Evolutionary conservation across 495 filamentous ascomycete species (phyloP).

Genomic region (Amniculicola lignicola): DNA sequence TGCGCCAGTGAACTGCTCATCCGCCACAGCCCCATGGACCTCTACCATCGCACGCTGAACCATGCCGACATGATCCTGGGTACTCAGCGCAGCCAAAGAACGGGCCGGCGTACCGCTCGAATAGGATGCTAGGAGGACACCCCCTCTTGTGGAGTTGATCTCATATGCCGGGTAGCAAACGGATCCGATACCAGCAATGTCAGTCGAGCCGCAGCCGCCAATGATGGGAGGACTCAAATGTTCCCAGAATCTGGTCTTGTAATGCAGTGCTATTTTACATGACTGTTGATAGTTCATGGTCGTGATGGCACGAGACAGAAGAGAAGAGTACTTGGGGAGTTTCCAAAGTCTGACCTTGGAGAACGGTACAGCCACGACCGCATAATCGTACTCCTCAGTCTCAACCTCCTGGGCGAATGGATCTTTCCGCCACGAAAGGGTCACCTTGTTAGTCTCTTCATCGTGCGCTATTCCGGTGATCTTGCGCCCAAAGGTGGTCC

Average conservation of each 20-base stretch:
- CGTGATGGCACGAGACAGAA: slow-evolving; percentile 58
- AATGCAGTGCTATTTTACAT: slow-evolving; percentile 66
- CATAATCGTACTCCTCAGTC: slow-evolving; percentile 58
- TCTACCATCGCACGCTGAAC: slow-evolving; percentile 58
- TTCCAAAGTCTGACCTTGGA: slow-evolving; percentile 48
- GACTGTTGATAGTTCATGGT: slow-evolving; percentile 55
- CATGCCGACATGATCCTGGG: slow-evolving; percentile 54
- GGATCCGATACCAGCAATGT: slow-evolving; percentile 57
- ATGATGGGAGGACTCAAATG: slow-evolving; percentile 58
- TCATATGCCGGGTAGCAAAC: slow-evolving; percentile 66
- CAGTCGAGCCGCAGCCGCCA: slow-evolving; percentile 57
- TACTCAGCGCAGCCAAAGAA: slow-evolving; percentile 47
- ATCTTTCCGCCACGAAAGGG: slow-evolving; percentile 19
- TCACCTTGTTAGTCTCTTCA: slow-evolving; percentile 35
- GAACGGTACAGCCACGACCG: slow-evolving; percentile 62
- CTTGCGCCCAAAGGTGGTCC: slow-evolving; percentile 37
- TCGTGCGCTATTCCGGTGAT: slow-evolving; percentile 42
- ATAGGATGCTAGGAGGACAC: slow-evolving; percentile 62
- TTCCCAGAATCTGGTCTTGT: slow-evolving; percentile 67
- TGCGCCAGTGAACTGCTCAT: slow-evolving; percentile 46
- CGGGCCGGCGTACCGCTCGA: slow-evolving; percentile 46
- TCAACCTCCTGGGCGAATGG: slow-evolving; percentile 27
- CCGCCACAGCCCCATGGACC: slow-evolving; percentile 56
- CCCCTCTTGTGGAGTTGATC: slow-evolving; percentile 59
- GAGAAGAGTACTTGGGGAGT: slow-evolving; percentile 46